Conservation (phyloP, 106 monocot species). For the Acorus gramineus region DNA sequence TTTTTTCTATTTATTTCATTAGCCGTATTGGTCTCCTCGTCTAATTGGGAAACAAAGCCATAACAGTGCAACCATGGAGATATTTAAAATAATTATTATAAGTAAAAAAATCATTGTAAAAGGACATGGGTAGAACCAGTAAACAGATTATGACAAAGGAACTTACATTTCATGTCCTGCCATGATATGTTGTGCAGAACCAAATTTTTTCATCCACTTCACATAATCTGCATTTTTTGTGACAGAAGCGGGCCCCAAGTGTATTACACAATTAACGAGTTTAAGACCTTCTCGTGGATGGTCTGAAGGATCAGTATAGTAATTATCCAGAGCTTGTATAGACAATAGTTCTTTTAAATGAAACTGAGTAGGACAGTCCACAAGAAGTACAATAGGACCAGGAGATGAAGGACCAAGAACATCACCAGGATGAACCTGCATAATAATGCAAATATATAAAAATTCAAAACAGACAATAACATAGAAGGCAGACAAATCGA, state of each 20-base stretch:
- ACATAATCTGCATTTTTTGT: slow-evolving; percentile 61
- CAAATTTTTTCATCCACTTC: slow-evolving; percentile 93
- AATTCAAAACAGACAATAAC: not conserved
- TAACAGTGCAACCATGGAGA: too few species aligned
- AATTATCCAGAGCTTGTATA: slow-evolving; percentile 51
- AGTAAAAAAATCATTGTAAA: not conserved
- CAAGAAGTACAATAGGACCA: slow-evolving; percentile 82
- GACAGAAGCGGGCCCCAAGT: slow-evolving; percentile 79
- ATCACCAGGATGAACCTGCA: slow-evolving; percentile 84
- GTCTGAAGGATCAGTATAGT: slow-evolving; percentile 33
- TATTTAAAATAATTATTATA: not conserved
- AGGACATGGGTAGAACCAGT: too few species aligned
- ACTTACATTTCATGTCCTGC: slow-evolving; percentile 99
- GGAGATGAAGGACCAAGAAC: slow-evolving; percentile 84
- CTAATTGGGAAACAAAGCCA: too few species aligned
- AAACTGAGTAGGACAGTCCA: slow-evolving; percentile 72
- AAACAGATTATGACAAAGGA: too few species aligned
- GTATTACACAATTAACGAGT: slow-evolving; percentile 84
- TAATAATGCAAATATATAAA: slow-evolving; percentile 1
- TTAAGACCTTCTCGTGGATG: slow-evolving; percentile 24
- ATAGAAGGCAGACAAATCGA: not conserved
- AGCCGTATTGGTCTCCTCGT: too few species aligned
- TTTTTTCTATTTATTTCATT: too few species aligned
- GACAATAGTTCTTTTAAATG: slow-evolving; percentile 58
- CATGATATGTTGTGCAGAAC: slow-evolving; percentile 75